A percentile compares a stretch with the other conserved stretches of the same genome.
phyloP scores from a whole-genome alignment of 495 filamentous ascomycete species.

The Xylaria nigripes region DNA sequence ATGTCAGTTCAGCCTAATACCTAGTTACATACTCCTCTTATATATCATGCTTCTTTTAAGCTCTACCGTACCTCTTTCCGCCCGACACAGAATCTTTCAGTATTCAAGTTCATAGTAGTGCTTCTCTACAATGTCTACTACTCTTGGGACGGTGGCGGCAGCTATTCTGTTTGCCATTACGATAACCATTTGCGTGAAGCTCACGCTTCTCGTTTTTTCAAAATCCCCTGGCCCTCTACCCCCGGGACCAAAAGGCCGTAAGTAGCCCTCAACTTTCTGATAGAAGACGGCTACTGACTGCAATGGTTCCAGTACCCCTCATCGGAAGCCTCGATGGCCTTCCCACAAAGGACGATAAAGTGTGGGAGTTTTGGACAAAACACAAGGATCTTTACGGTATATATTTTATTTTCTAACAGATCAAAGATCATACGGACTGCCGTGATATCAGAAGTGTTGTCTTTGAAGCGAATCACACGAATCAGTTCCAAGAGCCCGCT shows the following conservation, averaged over 20 bases:
- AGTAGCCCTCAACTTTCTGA: not conserved
- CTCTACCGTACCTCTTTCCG: too few relatives aligned
- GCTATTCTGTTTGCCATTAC: not conserved
- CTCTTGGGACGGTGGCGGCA: not conserved
- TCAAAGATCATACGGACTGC: too few relatives aligned
- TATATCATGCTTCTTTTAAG: too few relatives aligned
- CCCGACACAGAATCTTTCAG: too few relatives aligned
- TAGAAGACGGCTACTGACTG: not conserved
- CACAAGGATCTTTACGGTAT: constrained; percentile 40
- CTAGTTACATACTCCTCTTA: too few relatives aligned
- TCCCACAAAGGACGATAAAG: constrained; percentile 23
- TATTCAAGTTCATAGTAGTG: too few relatives aligned
- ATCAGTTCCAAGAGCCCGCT: too few relatives aligned
- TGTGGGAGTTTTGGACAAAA: constrained; percentile 39
- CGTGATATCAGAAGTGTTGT: too few relatives aligned
- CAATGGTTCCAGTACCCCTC: constrained; percentile 17
- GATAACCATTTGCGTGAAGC: not conserved
- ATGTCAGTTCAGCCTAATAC: too few relatives aligned
- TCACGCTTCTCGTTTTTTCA: not conserved
- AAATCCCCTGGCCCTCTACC: not conserved
- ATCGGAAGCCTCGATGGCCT: constrained; percentile 39
- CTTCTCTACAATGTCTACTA: not conserved
- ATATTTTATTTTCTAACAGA: too few relatives aligned
- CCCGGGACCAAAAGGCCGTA: constrained; percentile 1
- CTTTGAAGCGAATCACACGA: too few relatives aligned